Evolutionary conservation across 2,329 filamentous ascomycete species (phyloP).

Genomic region (Colletotrichum tabaci): DNA sequence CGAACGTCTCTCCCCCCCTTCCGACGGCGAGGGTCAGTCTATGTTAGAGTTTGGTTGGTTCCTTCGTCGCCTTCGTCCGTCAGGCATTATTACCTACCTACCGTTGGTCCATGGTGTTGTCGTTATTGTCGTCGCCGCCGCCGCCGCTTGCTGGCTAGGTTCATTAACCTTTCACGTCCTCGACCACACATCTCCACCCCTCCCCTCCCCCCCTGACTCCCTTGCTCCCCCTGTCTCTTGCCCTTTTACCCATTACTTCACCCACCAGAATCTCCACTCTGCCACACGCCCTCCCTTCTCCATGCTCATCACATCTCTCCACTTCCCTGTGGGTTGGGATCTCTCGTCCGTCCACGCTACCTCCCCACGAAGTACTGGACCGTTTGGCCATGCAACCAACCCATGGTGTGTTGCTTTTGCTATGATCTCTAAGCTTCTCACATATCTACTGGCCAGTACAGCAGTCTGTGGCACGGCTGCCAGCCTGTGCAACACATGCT

Average conservation of each 20-base stretch:
- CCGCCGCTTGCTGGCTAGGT: conserved; percentile 27
- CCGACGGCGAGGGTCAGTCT: conserved; percentile 17
- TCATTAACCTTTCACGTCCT: conserved; percentile 37
- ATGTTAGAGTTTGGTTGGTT: conserved; percentile 34
- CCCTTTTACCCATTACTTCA: conserved; percentile 10
- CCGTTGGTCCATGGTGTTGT: conserved; percentile 22
- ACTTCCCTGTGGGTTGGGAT: conserved; percentile 39
- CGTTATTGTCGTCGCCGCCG: not conserved
- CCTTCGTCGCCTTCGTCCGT: conserved; percentile 28
- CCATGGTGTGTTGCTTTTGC: too few species aligned
- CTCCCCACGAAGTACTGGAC: conserved; percentile 27
- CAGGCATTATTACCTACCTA: not conserved
- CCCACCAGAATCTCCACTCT: conserved; percentile 15
- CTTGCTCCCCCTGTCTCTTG: conserved; percentile 7
- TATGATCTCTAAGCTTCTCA: too few species aligned
- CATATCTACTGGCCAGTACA: too few species aligned
- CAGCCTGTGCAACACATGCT: conserved; percentile 15
- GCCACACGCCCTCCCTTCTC: conserved; percentile 36
- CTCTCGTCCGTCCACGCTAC: conserved; percentile 34
- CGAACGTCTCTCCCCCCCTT: not conserved
- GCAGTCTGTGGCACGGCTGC: not conserved
- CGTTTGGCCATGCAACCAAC: conserved; percentile 3
- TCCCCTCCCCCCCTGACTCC: conserved; percentile 6
- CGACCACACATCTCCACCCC: conserved; percentile 15
- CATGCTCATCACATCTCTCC: conserved; percentile 32